phyloP scores from a whole-genome alignment of 2,329 filamentous ascomycete species.

The Laburnicola sp. region DNA sequence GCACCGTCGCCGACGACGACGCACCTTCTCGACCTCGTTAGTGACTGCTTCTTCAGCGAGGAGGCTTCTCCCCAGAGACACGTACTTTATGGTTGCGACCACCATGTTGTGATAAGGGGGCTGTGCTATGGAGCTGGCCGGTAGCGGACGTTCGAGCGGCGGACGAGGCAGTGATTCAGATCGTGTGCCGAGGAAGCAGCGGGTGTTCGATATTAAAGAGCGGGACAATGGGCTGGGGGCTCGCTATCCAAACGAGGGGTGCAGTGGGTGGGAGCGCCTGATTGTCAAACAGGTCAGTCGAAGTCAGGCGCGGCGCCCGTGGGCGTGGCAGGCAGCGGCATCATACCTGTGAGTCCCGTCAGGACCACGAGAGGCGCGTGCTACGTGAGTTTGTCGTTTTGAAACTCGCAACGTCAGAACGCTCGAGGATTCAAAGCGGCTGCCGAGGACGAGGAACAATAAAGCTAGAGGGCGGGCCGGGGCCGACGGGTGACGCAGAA shows the following conservation, averaged over 20 bases:
- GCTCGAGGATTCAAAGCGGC: conserved; percentile 36
- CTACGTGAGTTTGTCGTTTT: conserved; percentile 39
- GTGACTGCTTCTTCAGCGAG: background rate
- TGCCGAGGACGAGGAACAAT: conserved; percentile 28
- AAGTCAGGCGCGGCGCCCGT: conserved; percentile 20
- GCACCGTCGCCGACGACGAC: conserved; percentile 99
- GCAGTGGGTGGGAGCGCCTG: conserved; percentile 33
- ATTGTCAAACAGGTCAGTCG: conserved; percentile 33
- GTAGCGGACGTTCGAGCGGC: background rate
- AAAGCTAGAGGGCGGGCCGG: conserved; percentile 20
- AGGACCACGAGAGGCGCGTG: conserved; percentile 40
- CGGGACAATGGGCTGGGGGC: conserved; percentile 18
- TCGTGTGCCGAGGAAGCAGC: background rate
- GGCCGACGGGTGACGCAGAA: conserved; percentile 15
- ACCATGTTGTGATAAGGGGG: conserved; percentile 37
- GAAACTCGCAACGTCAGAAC: conserved; percentile 46
- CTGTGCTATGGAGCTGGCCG: conserved; percentile 2
- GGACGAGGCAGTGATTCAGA: background rate
- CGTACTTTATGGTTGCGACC: conserved; percentile 49
- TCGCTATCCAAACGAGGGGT: conserved; percentile 45
- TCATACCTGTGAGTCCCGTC: conserved; percentile 38
- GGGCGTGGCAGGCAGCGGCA: conserved; percentile 24
- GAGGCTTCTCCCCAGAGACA: conserved; percentile 3
- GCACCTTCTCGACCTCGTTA: conserved; percentile 63
- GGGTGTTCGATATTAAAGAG: background rate